Percentiles rank a stretch among this genome's conserved stretches.
Conservation (phyloP, 805 yeast genomes). For the Vanderwaltozyma yarrowii region DNA sequence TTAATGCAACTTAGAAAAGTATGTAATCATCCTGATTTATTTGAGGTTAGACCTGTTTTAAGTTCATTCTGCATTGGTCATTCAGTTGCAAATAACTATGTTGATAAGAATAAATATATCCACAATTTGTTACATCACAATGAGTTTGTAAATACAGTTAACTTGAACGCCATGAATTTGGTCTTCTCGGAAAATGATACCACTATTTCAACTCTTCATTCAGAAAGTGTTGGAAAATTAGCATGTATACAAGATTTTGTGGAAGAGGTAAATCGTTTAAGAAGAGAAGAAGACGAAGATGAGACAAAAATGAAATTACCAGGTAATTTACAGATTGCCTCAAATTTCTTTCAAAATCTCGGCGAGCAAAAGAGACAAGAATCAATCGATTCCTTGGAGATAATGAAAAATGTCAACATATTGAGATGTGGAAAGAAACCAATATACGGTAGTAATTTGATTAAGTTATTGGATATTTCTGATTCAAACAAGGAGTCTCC, state of each 20-base stretch:
- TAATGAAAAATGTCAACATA: conserved; percentile 50
- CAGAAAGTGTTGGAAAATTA: conserved; percentile 34
- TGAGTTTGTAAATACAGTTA: conserved; percentile 20
- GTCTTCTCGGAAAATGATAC: conserved; percentile 39
- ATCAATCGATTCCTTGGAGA: conserved; percentile 43
- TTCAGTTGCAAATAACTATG: conserved; percentile 47
- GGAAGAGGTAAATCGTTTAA: conserved; percentile 36
- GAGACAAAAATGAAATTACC: conserved; percentile 11
- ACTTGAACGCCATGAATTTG: conserved; percentile 52
- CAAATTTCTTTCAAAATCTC: conserved; percentile 49
- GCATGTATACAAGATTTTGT: conserved; percentile 40
- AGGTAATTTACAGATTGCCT: conserved; percentile 31
- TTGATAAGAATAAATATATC: conserved; percentile 32
- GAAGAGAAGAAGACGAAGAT: conserved; percentile 15
- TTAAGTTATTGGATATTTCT: conserved; percentile 29
- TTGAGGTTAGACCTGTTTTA: conserved; percentile 89
- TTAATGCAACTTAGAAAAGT: conserved; percentile 96
- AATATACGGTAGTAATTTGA: conserved; percentile 51
- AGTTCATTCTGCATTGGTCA: conserved; percentile 75
- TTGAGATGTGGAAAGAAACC: conserved; percentile 60
- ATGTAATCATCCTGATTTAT: conserved; percentile 91
- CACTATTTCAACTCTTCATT: conserved; percentile 36
- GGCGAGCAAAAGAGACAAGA: conserved; percentile 43
- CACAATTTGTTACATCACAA: conserved; percentile 17
- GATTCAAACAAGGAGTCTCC: background rate